Evolutionary conservation across 768 basidiomycete species (phyloP), one percentile per base, ranked within the genome.

Genomic region (Trametes punicea): DNA sequence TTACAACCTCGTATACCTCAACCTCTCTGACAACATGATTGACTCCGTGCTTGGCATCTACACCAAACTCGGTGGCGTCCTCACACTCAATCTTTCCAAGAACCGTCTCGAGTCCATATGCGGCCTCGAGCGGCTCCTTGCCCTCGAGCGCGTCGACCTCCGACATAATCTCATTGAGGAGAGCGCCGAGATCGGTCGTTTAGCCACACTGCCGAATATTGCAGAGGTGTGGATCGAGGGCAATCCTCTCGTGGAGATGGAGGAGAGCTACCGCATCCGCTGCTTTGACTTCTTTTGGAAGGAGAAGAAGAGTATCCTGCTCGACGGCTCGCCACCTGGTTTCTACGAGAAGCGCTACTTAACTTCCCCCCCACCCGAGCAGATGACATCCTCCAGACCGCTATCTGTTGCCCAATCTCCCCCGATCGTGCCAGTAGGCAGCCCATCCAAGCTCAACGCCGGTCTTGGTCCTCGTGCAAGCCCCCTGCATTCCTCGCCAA

Each of bases 21-120:
- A 97, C 71, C 82, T 99, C n/a, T 80, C 90, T 15, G 89, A 95
- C 71, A 99, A 99, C 74, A 92, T 99, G 83, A 93, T 99, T 62
- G 93, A 96, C 69, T 94, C 95, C 16, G 87, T 98, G 16, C 81
- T 94, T 4, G 89, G 90, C 26, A 90, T 97, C 55, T 90, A 93
- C 66, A 81, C 81, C 33, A 82, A 84, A 49, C 79, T 98, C 33
- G 91, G 90, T 1, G 84, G 87, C 59, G 77, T 97, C 23, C 75
- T 86, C 16, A 76, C 79, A 6, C 76, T 98, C 64, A 93, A 96
- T 70, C 78, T 98, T 16, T 81, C 90, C 1, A 76, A 79, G 51
- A 98, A 98, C 66, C 84, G 96, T 4, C 82, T 98, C 47, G 93
- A 96, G 65, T 93, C 92, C n/a, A 82, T 98, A 51, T 94, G 93